phyloP scores from a whole-genome alignment of 345 rosid genomes.

The Hibiscus trionum region DNA sequence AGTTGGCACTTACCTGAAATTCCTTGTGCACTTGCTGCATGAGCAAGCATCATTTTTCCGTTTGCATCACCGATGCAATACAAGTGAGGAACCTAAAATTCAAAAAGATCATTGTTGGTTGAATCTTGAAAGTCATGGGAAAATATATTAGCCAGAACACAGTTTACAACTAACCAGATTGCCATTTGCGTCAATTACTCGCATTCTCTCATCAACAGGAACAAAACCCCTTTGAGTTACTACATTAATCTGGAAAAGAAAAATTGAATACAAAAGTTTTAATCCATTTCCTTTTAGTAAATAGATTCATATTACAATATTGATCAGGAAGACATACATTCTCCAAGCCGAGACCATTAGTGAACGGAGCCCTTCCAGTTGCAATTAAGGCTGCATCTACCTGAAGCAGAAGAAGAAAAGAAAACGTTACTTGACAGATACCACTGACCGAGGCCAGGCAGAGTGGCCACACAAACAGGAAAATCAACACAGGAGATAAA shows the following conservation, averaged over 20 bases:
- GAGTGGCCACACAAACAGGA: neutral
- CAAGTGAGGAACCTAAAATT: conserved; percentile 67
- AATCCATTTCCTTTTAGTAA: neutral
- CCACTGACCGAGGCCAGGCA: neutral
- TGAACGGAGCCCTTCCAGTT: conserved; percentile 99
- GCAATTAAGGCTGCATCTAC: conserved; percentile 98
- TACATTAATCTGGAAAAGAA: conserved; percentile 57
- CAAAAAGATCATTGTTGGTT: conserved; percentile 12
- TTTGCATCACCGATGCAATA: conserved; percentile 97
- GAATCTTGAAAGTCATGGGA: neutral
- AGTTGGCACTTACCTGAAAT: conserved; percentile 61
- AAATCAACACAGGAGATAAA: neutral
- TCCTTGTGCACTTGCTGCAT: conserved; percentile 99
- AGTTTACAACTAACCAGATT: conserved; percentile 44
- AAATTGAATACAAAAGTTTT: neutral
- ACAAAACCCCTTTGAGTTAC: conserved; percentile 85
- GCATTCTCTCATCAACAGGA: conserved; percentile 89
- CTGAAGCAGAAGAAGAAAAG: conserved; percentile 26
- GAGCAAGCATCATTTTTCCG: conserved; percentile 99
- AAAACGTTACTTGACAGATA: neutral
- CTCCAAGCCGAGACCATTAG: conserved; percentile 94
- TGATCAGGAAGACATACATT: conserved; percentile 40
- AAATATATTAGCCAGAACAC: neutral
- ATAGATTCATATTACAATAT: neutral
- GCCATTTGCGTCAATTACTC: conserved; percentile 76